A percentile compares a stretch with the other conserved stretches of the same genome.
phyloP scores from a whole-genome alignment of 108 stramenopile genomes.

The Nitzschia putrida region DNA sequence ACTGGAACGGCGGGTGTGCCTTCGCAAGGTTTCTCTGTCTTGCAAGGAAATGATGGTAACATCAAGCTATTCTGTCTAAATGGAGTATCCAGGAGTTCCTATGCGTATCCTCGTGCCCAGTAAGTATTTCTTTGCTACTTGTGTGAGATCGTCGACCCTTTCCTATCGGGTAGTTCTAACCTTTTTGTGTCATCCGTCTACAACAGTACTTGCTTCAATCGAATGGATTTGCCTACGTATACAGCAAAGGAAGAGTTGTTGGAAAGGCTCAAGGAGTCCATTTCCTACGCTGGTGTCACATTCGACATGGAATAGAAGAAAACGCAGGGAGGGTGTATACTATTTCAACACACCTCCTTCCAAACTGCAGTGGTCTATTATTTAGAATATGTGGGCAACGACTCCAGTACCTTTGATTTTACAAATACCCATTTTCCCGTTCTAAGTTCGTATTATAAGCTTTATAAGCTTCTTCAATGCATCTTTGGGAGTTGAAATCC shows the following conservation, averaged over 20 bases:
- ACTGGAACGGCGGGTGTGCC: slow-evolving; percentile 95
- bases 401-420: no score
- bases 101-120: slow-evolving; percentile 89
- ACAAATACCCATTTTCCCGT: no score
- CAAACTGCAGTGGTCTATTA: no score
- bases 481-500: no score
- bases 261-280: slow-evolving; percentile 69
- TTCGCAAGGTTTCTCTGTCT: slow-evolving; percentile 88
- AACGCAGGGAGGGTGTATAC: neutral
- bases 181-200: neutral
- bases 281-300: slow-evolving; percentile 74
- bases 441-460: no score
- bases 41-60: slow-evolving; percentile 94
- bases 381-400: no score
- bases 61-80: slow-evolving; percentile 95
- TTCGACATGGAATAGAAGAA: slow-evolving; percentile 80
- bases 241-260: slow-evolving; percentile 62
- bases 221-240: slow-evolving; percentile 90
- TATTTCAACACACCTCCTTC: neutral
- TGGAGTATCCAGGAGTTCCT: slow-evolving; percentile 57
- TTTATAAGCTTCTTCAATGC: no score
- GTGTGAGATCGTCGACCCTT: neutral
- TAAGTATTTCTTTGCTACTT: neutral
- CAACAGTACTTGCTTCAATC: slow-evolving; percentile 88
- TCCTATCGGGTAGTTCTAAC: no score